Evolutionary conservation across 164 flowering plant genomes (phyloP), one percentile per base, ranked within the genome.

Genomic region (Protea cynaroides): DNA sequence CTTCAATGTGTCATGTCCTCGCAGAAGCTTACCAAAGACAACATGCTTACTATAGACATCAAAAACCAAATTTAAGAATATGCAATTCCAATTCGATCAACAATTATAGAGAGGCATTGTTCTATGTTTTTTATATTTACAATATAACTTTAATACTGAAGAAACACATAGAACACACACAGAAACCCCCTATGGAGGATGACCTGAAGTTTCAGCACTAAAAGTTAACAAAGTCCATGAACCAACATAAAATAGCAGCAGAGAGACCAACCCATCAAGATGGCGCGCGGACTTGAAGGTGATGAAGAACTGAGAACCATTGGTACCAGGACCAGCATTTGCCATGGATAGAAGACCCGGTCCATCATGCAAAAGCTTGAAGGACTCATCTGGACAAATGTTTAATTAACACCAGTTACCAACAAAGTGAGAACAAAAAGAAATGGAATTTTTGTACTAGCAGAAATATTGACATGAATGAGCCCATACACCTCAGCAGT

Each of bases 321-420:
- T 74, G 36, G 75, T 57, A 66, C 87, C 82, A 9, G 86, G 88
- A 70, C 90, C 94, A 73, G 89, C 84, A 71, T 86, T 70, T 44
- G 96, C 69, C 99, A 95, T 95, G 1, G 99, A 84, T 13, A 95
- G 78, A 59, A 89, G 79, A 68, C 99, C 99, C 67, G 84, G 84
- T 38, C 70, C 86, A 69, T 88, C 94, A 76, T 95, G 99, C 63
- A 75, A 82, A 47, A 89, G 71, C 77, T 70, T 83, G 22, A 93
- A 82, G 56, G 77, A 65, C 64, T 91, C 99, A 72, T 91, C 99
- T 91, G 86, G 36, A 79, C 74, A 19, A 73, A 70, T 34, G 29
- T 29, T 61, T 21, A 57, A 57, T 25, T 24, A 55, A 8, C 47
- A 52, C 25, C n/a, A 11, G 14, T 64, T 58, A 66, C 23, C 25